These are phyloP conservation scores for Tuber borchii DNA, from an alignment of 495 filamentous ascomycete species.

Conservation along the genomic window DNA sequence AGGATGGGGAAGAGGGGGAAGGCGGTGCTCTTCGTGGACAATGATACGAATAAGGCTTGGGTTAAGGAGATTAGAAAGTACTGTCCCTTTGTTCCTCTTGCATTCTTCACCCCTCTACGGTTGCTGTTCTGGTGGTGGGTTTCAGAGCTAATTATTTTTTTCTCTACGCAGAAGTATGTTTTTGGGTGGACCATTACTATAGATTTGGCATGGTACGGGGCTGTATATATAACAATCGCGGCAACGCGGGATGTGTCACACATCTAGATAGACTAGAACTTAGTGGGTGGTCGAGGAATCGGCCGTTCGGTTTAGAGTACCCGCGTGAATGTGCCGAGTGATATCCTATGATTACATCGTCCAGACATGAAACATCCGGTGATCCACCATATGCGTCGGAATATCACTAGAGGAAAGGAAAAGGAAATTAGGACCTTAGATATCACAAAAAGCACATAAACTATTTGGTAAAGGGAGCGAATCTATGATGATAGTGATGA, in stretches of 20 bases:
- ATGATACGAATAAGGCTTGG: conserved; percentile 76
- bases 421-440: neutral
- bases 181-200: conserved; percentile 19
- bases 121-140: conserved; percentile 1
- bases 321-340: neutral
- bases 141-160: neutral
- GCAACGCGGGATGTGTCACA: neutral
- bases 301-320: neutral
- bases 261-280: neutral
- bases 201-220: neutral
- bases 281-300: neutral
- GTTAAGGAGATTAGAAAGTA: conserved; percentile 59
- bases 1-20: conserved; percentile 87
- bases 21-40: conserved; percentile 84
- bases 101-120: neutral
- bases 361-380: neutral
- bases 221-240: neutral
- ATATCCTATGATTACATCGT: neutral
- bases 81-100: neutral
- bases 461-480: neutral
- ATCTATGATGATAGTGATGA: neutral
- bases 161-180: conserved; percentile 16
- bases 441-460: neutral
- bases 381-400: neutral
- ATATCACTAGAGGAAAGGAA: neutral